phyloP scores from a whole-genome alignment of 2,329 filamentous ascomycete species.

The Colletotrichum navitas region DNA sequence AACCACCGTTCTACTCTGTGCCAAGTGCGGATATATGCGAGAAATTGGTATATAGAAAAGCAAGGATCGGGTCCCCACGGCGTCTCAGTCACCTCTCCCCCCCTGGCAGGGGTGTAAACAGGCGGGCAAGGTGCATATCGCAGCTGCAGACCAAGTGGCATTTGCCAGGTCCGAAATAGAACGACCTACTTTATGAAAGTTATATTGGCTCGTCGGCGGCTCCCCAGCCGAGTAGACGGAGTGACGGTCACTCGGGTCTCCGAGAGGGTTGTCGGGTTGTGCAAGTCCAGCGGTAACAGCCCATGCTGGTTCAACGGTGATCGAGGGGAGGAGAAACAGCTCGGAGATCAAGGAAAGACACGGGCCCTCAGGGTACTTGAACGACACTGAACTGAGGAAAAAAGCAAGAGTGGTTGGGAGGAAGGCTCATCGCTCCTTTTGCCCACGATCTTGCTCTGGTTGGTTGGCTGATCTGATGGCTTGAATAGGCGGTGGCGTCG shows the following conservation, averaged over 20 bases:
- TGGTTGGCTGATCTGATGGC: not conserved
- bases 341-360: not conserved
- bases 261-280: not conserved
- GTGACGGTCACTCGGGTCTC: not conserved
- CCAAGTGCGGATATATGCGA: not conserved
- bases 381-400: slow-evolving; percentile 22
- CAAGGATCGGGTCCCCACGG: slow-evolving; percentile 4
- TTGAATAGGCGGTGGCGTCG: not conserved
- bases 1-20: slow-evolving; percentile 25
- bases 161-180: slow-evolving; percentile 35
- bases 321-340: not conserved
- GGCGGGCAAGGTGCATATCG: not conserved
- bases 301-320: not conserved
- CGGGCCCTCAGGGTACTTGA: not conserved
- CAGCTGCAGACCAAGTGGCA: slow-evolving; percentile 9
- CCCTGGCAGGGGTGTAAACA: slow-evolving; percentile 3
- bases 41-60: slow-evolving; percentile 15
- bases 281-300: not conserved
- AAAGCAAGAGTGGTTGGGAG: not conserved
- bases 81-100: slow-evolving; percentile 23
- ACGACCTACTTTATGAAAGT: slow-evolving; percentile 1
- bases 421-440: not conserved
- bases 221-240: not conserved
- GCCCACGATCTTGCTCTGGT: not conserved
- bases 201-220: not conserved